Base-by-base conservation (phyloP, 2,329 filamentous ascomycete species). In the Exophiala sideris region DNA sequence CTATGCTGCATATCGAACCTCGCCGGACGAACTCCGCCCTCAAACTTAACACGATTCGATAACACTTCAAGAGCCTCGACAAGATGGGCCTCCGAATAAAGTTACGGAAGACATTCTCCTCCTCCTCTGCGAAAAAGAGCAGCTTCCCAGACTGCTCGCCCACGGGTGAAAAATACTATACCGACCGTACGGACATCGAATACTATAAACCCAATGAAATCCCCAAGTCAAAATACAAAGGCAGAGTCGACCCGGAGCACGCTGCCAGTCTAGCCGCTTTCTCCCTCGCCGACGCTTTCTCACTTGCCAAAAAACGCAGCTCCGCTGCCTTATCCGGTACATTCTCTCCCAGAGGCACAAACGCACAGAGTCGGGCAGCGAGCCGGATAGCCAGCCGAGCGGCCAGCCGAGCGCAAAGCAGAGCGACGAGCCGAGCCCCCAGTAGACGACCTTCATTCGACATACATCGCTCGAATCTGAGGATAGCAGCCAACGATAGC, bases 191-290 rank as follows among this genome's bases (percentile, higher is more conserved):
- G 42, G 73, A 75, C 55, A 68, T 77, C 54, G 70, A 76, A 67
- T 73, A 78, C 59, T 78, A 77, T 64, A 72, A 72, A 52, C 72
- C 73, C 16, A 63, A 71, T 61, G 75, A 78, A 61, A 68, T 76
- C 14, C 76, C 76, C 1, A 70, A 67, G 12, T 76, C 76, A 32
- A 78, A 78, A 53, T 78, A 78, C 58, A 69, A 68, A 11, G 76
- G 76, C 8, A 75, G 74, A 0, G 73, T 75, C 57, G 74, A 78
- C 57, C 70, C 70, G 48, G 69, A 70, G 56, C 75, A 77, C 57
- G 68, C 74, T 59, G 69, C 71, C 39, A 67, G 58, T 33, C 59
- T 78, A 44, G 71, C 72, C 10, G 70, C 73, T 9, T 78, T 75
- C 68, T 72, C 71, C 7, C 75, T 77, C 67, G 72, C 40, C 59